Conservation (phyloP, 148 eudicot species). For the Rhododendron ferrugineum region DNA sequence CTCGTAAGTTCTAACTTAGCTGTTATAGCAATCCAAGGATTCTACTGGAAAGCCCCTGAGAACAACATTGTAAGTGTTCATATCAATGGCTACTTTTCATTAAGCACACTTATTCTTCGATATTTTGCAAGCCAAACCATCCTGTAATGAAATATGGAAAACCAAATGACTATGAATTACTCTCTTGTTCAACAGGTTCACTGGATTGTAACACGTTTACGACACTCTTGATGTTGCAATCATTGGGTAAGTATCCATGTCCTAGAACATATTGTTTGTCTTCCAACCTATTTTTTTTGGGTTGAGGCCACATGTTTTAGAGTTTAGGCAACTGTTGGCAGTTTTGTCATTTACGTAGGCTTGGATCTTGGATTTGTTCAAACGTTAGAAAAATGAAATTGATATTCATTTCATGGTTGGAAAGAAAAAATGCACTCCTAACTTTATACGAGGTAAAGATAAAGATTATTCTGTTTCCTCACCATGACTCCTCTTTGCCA, state of each 20-base stretch:
- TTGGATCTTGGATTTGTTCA: not conserved
- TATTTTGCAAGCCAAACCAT: not conserved
- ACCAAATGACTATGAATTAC: not conserved
- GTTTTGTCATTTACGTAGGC: not conserved
- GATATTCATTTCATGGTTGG: not conserved
- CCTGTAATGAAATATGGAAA: not conserved
- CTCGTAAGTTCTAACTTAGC: constrained; percentile 63
- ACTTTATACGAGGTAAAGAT: not conserved
- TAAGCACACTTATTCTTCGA: not conserved
- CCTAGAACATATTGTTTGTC: not conserved
- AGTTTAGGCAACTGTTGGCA: not conserved
- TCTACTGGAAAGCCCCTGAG: constrained; percentile 57
- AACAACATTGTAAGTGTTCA: constrained; percentile 64
- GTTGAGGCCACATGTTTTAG: not conserved
- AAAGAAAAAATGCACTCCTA: not conserved
- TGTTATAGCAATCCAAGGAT: constrained; percentile 66
- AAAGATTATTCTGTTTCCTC: not conserved
- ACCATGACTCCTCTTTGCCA: not conserved
- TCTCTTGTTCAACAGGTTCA: constrained; percentile 43
- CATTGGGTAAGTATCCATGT: not conserved
- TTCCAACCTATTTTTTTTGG: not conserved
- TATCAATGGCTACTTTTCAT: not conserved
- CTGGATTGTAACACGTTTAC: constrained; percentile 49
- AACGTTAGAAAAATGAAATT: not conserved
- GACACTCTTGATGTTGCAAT: constrained; percentile 23